Percentiles rank a stretch among this genome's conserved stretches.
Evolutionary conservation across 768 basidiomycete species (phyloP).

Genomic region (Auricularia heimuer): DNA sequence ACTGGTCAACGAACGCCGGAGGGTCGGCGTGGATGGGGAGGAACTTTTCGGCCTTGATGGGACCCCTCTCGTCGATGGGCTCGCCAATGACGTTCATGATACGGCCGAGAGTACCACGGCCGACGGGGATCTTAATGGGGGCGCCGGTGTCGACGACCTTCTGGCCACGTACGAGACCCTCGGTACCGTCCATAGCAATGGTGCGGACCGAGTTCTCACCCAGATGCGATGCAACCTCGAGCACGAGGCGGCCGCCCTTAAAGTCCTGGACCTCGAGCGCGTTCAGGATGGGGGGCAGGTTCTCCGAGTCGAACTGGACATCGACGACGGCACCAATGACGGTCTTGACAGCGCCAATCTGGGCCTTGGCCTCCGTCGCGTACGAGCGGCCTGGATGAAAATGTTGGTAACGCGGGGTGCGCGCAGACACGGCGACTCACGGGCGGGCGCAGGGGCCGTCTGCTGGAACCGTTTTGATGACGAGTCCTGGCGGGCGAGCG

Average conservation of each 20-base stretch:
- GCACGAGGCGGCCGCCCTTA: constrained; percentile 91
- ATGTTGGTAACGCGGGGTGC: neutral
- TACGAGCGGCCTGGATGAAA: constrained; percentile 59
- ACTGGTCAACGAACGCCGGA: constrained; percentile 95
- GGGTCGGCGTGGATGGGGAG: constrained; percentile 95
- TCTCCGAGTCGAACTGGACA: constrained; percentile 92
- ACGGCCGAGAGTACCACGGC: constrained; percentile 86
- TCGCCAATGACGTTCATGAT: constrained; percentile 99
- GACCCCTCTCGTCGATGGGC: constrained; percentile 98
- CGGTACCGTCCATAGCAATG: constrained; percentile 99
- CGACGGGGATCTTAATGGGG: constrained; percentile 96
- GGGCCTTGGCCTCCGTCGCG: constrained; percentile 77
- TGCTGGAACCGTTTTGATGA: constrained; percentile 32
- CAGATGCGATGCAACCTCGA: constrained; percentile 96
- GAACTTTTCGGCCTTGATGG: constrained; percentile 90
- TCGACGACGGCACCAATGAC: constrained; percentile 99
- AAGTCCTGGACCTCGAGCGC: constrained; percentile 96
- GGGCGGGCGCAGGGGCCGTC: constrained; percentile 38
- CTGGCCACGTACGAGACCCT: constrained; percentile 98
- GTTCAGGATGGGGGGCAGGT: constrained; percentile 95
- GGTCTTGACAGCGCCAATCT: constrained; percentile 81
- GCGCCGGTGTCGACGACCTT: constrained; percentile 94
- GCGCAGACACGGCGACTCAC: constrained; percentile 26
- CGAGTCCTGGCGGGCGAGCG: constrained; percentile 24
- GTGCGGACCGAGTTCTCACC: constrained; percentile 99